Conservation (phyloP, 2,329 filamentous ascomycete species). For the Trichoderma asperellum region DNA sequence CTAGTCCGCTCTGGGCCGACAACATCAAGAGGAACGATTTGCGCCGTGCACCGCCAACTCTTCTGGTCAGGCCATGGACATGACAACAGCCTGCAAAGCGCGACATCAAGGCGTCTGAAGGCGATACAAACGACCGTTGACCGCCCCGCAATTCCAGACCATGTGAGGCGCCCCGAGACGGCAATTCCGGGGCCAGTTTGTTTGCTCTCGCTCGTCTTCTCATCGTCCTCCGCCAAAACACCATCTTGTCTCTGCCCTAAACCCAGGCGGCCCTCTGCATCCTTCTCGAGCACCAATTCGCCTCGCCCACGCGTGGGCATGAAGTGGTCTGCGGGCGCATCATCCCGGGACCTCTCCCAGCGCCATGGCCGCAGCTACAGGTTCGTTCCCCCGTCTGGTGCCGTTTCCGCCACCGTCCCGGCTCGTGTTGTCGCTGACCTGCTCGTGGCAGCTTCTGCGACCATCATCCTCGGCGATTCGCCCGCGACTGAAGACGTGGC, state of each 20-base stretch:
- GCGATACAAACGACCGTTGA: slow-evolving; percentile 16
- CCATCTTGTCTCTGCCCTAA: background rate
- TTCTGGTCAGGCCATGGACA: slow-evolving; percentile 25
- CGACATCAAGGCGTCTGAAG: slow-evolving; percentile 16
- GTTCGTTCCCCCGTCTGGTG: slow-evolving; percentile 34
- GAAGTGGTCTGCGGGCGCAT: slow-evolving; percentile 30
- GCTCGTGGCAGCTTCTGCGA: slow-evolving; percentile 30
- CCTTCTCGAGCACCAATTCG: slow-evolving; percentile 4
- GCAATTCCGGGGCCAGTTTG: slow-evolving; percentile 22
- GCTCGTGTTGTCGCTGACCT: slow-evolving; percentile 31
- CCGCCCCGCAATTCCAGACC: slow-evolving; percentile 10
- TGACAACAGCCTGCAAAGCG: slow-evolving; percentile 18
- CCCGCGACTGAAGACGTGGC: slow-evolving; percentile 8
- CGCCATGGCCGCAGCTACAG: slow-evolving; percentile 38
- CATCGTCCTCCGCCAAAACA: background rate
- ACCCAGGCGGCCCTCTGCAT: background rate
- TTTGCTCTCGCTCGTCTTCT: slow-evolving; percentile 8
- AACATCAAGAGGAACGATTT: slow-evolving; percentile 21
- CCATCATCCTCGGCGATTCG: slow-evolving; percentile 24
- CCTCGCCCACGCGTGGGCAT: slow-evolving; percentile 31
- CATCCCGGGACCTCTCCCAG: slow-evolving; percentile 31
- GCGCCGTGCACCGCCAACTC: slow-evolving; percentile 28
- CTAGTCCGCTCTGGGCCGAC: slow-evolving; percentile 19
- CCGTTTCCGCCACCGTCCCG: slow-evolving; percentile 6
- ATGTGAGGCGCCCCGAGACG: slow-evolving; percentile 27